A percentile compares a stretch with the other conserved stretches of the same genome.
Conservation (phyloP, 2,329 filamentous ascomycete genomes). For the Venturia pyrina region DNA sequence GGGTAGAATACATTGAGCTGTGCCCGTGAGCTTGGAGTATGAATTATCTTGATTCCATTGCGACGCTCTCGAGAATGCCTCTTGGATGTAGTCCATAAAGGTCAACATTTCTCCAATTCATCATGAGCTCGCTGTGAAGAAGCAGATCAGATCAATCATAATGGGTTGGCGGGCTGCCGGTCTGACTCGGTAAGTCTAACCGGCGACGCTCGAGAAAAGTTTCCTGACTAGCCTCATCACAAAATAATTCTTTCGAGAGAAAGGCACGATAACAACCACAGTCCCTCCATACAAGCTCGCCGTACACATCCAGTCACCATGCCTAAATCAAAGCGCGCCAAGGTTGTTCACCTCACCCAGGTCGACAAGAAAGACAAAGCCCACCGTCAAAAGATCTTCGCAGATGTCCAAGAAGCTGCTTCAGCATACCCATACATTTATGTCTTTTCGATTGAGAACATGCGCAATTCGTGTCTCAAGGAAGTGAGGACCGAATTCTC, state of each 20-base stretch:
- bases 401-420: constrained; percentile 75
- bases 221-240: background rate
- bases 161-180: background rate
- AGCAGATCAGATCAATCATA: background rate
- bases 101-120: constrained; percentile 57
- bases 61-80: constrained; percentile 77
- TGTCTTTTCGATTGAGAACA: constrained; percentile 90
- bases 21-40: constrained; percentile 77
- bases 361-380: constrained; percentile 93
- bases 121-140: background rate
- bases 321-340: constrained; percentile 93
- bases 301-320: constrained; percentile 39
- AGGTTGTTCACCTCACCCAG: constrained; percentile 81
- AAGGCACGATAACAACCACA: background rate
- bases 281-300: background rate
- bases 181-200: background rate
- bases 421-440: constrained; percentile 85
- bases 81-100: constrained; percentile 95
- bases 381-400: constrained; percentile 73
- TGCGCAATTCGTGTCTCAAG: constrained; percentile 95
- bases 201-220: background rate
- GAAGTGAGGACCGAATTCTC: constrained; percentile 74
- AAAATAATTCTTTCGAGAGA: background rate
- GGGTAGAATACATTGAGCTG: constrained; percentile 45
- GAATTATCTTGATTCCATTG: constrained; percentile 89